phyloP scores from a whole-genome alignment of 139 green algal genomes.

The Chlamydomonas schloesseri region DNA sequence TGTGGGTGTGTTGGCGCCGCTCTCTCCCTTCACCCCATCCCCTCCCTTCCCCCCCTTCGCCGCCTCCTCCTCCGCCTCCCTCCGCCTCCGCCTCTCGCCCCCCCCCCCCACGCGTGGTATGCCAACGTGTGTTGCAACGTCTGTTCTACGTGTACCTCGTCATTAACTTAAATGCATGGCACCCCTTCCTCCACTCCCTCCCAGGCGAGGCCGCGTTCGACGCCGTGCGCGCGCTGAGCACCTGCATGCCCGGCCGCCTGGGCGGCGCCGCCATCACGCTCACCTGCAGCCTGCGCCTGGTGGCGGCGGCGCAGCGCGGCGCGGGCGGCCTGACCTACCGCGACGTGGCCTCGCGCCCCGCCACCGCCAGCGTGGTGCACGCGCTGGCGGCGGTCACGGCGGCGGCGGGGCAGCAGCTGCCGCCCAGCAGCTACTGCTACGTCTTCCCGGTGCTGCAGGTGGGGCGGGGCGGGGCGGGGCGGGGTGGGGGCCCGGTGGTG shows the following conservation, averaged over 20 bases:
- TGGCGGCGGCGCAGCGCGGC: constrained; percentile 49
- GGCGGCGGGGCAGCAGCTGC: constrained; percentile 51
- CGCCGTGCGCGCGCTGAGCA: constrained; percentile 66
- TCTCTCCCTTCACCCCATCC: no score
- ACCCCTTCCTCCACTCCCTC: no score
- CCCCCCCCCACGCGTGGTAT: no score
- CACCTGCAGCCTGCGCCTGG: constrained; percentile 70
- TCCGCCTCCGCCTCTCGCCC: no score
- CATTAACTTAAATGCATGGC: no score
- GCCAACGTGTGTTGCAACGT: no score
- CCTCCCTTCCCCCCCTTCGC: no score
- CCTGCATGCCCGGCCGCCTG: constrained; percentile 74
- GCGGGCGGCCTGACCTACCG: constrained; percentile 26
- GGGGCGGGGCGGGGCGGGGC: neutral
- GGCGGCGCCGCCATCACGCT: constrained; percentile 53
- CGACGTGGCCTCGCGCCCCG: constrained; percentile 28
- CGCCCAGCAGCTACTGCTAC: constrained; percentile 76
- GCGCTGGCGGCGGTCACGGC: constrained; percentile 57
- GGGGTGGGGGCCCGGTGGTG: neutral
- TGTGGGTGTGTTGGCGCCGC: no score
- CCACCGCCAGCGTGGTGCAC: constrained; percentile 59
- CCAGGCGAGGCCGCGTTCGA: constrained; percentile 73
- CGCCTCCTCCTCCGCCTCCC: no score
- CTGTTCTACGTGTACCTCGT: no score
- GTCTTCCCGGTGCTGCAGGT: constrained; percentile 82